phyloP scores from a whole-genome alignment of 345 rosid species.

The Microcos paniculata region DNA sequence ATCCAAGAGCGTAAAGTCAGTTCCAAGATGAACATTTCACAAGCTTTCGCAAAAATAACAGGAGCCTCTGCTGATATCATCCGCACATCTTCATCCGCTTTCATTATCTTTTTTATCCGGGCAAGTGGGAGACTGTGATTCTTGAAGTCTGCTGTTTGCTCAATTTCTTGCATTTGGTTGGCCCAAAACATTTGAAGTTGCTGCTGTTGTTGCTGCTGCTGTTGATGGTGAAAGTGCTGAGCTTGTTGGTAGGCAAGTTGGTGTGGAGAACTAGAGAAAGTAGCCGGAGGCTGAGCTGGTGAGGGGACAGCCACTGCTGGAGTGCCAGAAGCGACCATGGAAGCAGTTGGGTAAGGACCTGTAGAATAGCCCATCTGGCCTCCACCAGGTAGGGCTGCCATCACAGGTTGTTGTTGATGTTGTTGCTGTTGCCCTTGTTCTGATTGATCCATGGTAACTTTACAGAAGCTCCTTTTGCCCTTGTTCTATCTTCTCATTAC shows the following conservation, averaged over 20 bases:
- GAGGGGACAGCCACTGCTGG: slow-evolving; percentile 40
- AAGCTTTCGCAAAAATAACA: slow-evolving; percentile 59
- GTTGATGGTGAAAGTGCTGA: slow-evolving; percentile 50
- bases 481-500: slow-evolving; percentile 23
- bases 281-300: slow-evolving; percentile 25
- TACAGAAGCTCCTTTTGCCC: not conserved
- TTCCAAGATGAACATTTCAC: slow-evolving; percentile 58
- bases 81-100: slow-evolving; percentile 60
- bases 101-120: slow-evolving; percentile 64
- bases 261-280: slow-evolving; percentile 33
- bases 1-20: slow-evolving; percentile 59
- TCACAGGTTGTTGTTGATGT: slow-evolving; percentile 38
- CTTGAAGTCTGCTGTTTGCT: slow-evolving; percentile 50
- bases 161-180: slow-evolving; percentile 56
- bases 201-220: slow-evolving; percentile 50
- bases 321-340: slow-evolving; percentile 48
- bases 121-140: slow-evolving; percentile 59
- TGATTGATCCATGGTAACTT: slow-evolving; percentile 49
- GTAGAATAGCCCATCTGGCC: slow-evolving; percentile 48
- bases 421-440: slow-evolving; percentile 46
- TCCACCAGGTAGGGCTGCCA: slow-evolving; percentile 43
- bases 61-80: slow-evolving; percentile 66
- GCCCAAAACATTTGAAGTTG: slow-evolving; percentile 60
- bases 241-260: slow-evolving; percentile 53
- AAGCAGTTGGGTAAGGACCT: slow-evolving; percentile 46